phyloP scores from a whole-genome alignment of 139 green algal genomes.

The Protoeuglena noctilucae region DNA sequence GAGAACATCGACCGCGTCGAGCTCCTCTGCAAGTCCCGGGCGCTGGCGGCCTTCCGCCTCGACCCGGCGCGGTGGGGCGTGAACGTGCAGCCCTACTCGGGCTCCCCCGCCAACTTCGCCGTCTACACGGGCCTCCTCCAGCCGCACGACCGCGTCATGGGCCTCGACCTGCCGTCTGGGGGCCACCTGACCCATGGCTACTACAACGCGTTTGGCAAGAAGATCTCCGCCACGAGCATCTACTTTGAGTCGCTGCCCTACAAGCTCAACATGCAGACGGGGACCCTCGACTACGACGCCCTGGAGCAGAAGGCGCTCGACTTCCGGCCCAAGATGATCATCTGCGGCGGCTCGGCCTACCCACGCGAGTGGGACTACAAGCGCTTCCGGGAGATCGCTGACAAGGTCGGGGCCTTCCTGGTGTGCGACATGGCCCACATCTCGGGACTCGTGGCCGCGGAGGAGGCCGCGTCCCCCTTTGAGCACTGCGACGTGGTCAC shows the following conservation, averaged over 20 bases:
- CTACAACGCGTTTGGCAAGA: slow-evolving; percentile 82
- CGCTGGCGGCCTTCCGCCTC: slow-evolving; percentile 55
- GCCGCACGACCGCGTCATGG: slow-evolving; percentile 76
- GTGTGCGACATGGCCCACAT: slow-evolving; percentile 81
- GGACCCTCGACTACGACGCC: slow-evolving; percentile 65
- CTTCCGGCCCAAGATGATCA: slow-evolving; percentile 68
- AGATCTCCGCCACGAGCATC: slow-evolving; percentile 71
- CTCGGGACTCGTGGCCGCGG: slow-evolving; percentile 49
- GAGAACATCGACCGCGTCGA: slow-evolving; percentile 75
- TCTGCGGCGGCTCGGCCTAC: slow-evolving; percentile 65
- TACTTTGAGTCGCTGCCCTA: slow-evolving; percentile 80
- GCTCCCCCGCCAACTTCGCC: slow-evolving; percentile 88
- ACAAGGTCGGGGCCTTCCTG: slow-evolving; percentile 47
- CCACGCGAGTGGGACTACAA: slow-evolving; percentile 70
- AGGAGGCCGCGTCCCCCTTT: slow-evolving; percentile 46
- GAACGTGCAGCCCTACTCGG: slow-evolving; percentile 77
- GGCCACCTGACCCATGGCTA: slow-evolving; percentile 84
- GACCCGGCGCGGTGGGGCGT: slow-evolving; percentile 50
- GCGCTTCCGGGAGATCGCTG: slow-evolving; percentile 50
- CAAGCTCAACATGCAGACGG: slow-evolving; percentile 75
- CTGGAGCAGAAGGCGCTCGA: slow-evolving; percentile 70
- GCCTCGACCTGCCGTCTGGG: slow-evolving; percentile 62
- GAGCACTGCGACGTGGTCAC: slow-evolving; percentile 70
- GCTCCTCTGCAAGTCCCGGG: slow-evolving; percentile 50
- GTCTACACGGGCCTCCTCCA: slow-evolving; percentile 70